Base-by-base conservation (phyloP, 2,329 filamentous ascomycete genomes). In the Neodidymelliopsis sp. region DNA sequence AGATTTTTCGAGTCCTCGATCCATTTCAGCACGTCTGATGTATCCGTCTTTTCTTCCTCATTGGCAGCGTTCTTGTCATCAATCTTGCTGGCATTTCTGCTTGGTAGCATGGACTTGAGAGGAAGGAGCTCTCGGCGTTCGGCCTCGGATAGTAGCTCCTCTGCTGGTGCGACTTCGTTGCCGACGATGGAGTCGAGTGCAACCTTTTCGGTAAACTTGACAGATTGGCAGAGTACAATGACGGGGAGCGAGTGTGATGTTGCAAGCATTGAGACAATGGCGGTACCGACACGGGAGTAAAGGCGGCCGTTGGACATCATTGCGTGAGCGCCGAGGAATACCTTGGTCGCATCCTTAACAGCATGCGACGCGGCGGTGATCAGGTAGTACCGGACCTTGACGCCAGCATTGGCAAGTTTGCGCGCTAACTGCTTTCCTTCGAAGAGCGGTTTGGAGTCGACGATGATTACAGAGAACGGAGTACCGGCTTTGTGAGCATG, bases 241-340 rank as follows among this genome's bases (percentile, higher is more conserved):
- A 97, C 90, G 1, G 90, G 89, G 27, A 92, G 84, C 49, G 88
- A 86, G 15, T 85, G 80, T 47, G 89, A 84, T 40, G 87, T 84
- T 5, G 92, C 93, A 30, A 88, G 85, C 78, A 94, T 88, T 13
- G 93, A 92, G 8, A 97, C 83, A 50, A 94, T 84, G 18, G 90
- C 90, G 3, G 92, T 96, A 53, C 94, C 94, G 8, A 91, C 85
- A 15, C 91, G 85, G 4, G 89, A 93, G 73, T 95, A 96, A 62
- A 99, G 82, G 24, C 90, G 84, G 6, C 94, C 94, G 73, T 97
- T 97, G 60, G 90, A 92, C 76, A 96, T 94, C 85, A 99, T 94
- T 28, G 91, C 90, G 70, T 97, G 92, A 4, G 92, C 69, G 10
- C 91, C 92, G 1, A 99, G 79, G 40, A 97, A 83, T 8, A 94